These are phyloP conservation scores for Trametes hirsuta DNA, from an alignment of 1,284 basidiomycete genomes.

Conservation along the genomic window DNA sequence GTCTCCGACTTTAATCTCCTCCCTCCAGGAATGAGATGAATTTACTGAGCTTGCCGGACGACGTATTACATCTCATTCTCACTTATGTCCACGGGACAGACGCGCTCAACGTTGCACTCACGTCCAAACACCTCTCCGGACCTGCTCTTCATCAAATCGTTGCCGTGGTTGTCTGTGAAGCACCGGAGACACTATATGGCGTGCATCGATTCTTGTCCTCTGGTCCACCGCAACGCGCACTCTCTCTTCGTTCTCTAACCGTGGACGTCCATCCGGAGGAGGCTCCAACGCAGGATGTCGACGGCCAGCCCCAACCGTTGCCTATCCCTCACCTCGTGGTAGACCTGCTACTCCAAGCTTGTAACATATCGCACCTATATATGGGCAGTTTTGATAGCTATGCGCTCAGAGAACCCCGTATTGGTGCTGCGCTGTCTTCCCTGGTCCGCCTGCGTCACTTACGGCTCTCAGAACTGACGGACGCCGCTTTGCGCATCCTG, in stretches of 20 bases:
- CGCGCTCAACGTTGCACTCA: slow-evolving; percentile 8
- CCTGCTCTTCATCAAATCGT: slow-evolving; percentile 11
- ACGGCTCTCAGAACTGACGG: slow-evolving; percentile 1
- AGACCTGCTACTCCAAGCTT: not conserved
- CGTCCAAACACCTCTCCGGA: slow-evolving; percentile 1
- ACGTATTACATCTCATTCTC: slow-evolving; percentile 14
- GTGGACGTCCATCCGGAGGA: slow-evolving; percentile 8
- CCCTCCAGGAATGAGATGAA: not conserved
- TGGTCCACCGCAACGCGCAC: not conserved
- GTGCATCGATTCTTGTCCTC: not conserved
- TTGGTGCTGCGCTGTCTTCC: not conserved
- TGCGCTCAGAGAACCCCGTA: not conserved
- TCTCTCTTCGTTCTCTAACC: not conserved
- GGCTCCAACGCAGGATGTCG: not conserved
- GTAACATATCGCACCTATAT: slow-evolving; percentile 4
- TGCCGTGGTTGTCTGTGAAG: not conserved
- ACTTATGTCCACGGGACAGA: slow-evolving; percentile 1
- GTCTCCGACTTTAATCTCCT: not conserved
- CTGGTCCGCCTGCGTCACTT: not conserved
- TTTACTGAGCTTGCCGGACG: slow-evolving; percentile 12
- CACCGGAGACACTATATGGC: not conserved
- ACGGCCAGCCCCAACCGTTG: too few species aligned
- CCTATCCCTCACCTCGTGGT: not conserved
- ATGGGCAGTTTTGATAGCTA: not conserved
- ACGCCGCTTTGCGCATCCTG: not conserved